Conservation (phyloP, 2,329 filamentous ascomycete species). For the Fusarium transvaalense region DNA sequence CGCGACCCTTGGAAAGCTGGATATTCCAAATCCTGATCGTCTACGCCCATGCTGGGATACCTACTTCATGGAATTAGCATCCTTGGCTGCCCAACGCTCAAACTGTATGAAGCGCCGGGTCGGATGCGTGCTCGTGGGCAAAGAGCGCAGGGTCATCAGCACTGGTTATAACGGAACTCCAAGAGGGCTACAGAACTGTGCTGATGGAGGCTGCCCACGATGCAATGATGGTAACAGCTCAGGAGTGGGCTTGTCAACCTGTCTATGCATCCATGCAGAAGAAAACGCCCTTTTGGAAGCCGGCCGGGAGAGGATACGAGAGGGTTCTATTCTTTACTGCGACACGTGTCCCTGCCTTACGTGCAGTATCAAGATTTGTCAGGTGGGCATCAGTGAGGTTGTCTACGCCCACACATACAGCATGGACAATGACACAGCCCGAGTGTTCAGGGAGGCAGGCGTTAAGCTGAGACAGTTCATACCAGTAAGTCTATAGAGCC, state of each 20-base stretch:
- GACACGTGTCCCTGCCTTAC: conserved; percentile 97
- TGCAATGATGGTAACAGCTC: conserved; percentile 82
- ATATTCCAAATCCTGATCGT: conserved; percentile 82
- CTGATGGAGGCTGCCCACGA: conserved; percentile 87
- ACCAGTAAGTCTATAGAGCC: conserved; percentile 69
- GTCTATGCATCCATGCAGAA: conserved; percentile 96
- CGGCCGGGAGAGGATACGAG: conserved; percentile 87
- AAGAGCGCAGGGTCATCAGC: conserved; percentile 86
- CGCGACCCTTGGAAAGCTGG: conserved; percentile 76
- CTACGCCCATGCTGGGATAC: conserved; percentile 93
- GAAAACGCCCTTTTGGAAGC: conserved; percentile 97
- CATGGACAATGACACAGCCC: conserved; percentile 88
- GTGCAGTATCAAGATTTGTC: conserved; percentile 98
- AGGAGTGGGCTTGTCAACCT: conserved; percentile 84
- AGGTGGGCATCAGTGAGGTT: conserved; percentile 95
- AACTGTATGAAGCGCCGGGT: conserved; percentile 99
- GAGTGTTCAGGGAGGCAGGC: conserved; percentile 85
- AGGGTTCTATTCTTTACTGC: conserved; percentile 88
- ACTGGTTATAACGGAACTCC: conserved; percentile 99
- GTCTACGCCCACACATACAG: conserved; percentile 95
- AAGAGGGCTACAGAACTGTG: conserved; percentile 87
- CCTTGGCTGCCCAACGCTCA: conserved; percentile 86
- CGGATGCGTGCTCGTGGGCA: conserved; percentile 87
- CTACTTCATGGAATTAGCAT: conserved; percentile 98
- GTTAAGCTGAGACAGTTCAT: conserved; percentile 89